phyloP scores from a whole-genome alignment of 2,329 filamentous ascomycete genomes.

The Fusarium longipes region DNA sequence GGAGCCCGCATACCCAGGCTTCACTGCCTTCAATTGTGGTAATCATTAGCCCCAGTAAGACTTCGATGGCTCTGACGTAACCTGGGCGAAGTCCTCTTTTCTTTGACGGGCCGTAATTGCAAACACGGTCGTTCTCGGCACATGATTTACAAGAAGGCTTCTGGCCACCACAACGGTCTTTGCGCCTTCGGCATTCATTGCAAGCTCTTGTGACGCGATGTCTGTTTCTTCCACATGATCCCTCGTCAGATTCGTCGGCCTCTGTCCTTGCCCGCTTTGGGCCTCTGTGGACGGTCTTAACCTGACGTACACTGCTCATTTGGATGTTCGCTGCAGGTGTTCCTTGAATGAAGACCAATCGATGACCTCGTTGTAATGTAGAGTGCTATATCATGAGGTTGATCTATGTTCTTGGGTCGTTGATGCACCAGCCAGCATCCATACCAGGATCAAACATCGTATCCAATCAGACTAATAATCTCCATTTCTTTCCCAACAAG shows the following conservation, averaged over 20 bases:
- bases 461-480: not conserved
- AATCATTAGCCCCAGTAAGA: not conserved
- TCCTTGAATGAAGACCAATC: not conserved
- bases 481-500: not conserved
- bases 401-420: not conserved
- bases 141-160: not conserved
- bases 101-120: constrained; percentile 18
- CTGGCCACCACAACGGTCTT: constrained; percentile 10
- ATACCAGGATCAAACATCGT: not conserved
- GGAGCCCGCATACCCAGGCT: not conserved
- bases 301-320: not conserved
- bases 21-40: not conserved
- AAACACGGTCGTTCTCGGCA: not conserved
- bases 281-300: not conserved
- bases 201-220: constrained; percentile 17
- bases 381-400: too few species aligned
- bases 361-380: not conserved
- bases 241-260: not conserved
- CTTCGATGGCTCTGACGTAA: constrained; percentile 16
- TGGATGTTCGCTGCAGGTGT: not conserved
- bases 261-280: constrained; percentile 9
- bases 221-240: not conserved
- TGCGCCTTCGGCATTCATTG: constrained; percentile 7
- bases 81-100: constrained; percentile 3
- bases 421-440: not conserved